Evolutionary conservation across 2,329 filamentous ascomycete species (phyloP).

Genomic region (Emergomyces orientalis): DNA sequence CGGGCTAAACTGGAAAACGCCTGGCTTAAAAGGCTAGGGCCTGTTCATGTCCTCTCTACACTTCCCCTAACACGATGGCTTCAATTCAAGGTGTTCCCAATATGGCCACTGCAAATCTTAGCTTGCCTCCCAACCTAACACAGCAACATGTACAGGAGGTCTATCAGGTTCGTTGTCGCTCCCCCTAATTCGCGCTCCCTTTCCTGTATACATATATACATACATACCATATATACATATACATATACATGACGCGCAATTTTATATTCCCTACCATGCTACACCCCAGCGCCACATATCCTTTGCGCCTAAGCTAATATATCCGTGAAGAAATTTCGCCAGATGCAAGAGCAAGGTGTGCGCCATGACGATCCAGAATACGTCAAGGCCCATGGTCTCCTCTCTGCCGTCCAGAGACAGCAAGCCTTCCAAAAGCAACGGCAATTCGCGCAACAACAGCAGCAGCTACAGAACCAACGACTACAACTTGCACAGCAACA

Average conservation of each 20-base stretch:
- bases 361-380: slow-evolving; percentile 77
- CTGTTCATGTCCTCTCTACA: slow-evolving; percentile 2
- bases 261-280: no score
- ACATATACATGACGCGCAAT: no score
- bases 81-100: slow-evolving; percentile 65
- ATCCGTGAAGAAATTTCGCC: slow-evolving; percentile 63
- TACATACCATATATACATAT: neutral
- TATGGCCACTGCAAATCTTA: slow-evolving; percentile 55
- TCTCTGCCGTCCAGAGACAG: slow-evolving; percentile 59
- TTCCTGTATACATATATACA: slow-evolving; percentile 5
- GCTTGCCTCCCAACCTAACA: slow-evolving; percentile 58
- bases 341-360: slow-evolving; percentile 80
- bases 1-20: slow-evolving; percentile 2
- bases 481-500: slow-evolving; percentile 40
- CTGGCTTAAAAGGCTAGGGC: neutral
- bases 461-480: slow-evolving; percentile 36
- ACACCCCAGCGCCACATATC: slow-evolving; percentile 4
- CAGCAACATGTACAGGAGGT: slow-evolving; percentile 71
- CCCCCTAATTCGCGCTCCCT: slow-evolving; percentile 8
- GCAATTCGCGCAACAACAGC: slow-evolving; percentile 37
- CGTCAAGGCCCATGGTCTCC: slow-evolving; percentile 68
- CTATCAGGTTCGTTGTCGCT: slow-evolving; percentile 37
- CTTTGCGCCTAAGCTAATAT: slow-evolving; percentile 28
- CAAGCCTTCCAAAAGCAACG: slow-evolving; percentile 51
- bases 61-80: slow-evolving; percentile 51